A percentile compares a stretch with the other conserved stretches of the same genome.
Conservation (phyloP, 768 basidiomycete genomes). For the Candolleomyces aberdarensis region DNA sequence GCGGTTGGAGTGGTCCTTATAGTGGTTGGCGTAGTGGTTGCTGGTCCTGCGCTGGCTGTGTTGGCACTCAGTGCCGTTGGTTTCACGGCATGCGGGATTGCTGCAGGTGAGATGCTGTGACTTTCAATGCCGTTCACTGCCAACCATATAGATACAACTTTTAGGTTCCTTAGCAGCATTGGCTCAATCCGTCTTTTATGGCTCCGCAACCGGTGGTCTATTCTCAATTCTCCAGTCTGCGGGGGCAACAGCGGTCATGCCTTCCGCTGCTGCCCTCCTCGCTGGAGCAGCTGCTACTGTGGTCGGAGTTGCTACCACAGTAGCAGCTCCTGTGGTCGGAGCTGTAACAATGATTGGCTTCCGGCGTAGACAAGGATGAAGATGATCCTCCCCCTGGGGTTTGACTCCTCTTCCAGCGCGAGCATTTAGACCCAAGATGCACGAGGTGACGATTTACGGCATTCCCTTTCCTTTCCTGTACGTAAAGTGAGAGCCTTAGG, state of each 20-base stretch:
- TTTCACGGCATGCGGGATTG: slow-evolving; percentile 6
- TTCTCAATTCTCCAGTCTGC: slow-evolving; percentile 20
- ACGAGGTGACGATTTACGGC: no score
- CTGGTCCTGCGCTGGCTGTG: not conserved
- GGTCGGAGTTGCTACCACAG: no score
- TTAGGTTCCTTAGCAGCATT: slow-evolving; percentile 15
- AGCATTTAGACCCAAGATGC: no score
- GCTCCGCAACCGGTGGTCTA: slow-evolving; percentile 17
- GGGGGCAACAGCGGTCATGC: slow-evolving; percentile 14
- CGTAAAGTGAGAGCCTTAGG: no score
- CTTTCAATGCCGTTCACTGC: not conserved
- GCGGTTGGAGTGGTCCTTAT: no score
- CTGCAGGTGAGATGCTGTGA: not conserved
- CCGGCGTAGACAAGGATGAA: no score
- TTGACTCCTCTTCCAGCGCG: no score
- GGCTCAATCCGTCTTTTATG: slow-evolving; percentile 11
- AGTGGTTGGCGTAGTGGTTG: not conserved
- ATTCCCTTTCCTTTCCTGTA: no score
- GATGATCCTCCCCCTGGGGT: no score
- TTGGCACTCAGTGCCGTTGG: not conserved
- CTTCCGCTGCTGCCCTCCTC: not conserved
- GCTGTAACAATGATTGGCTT: no score
- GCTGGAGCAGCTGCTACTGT: no score
- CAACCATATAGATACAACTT: not conserved
- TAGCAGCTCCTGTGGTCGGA: no score